phyloP scores from a whole-genome alignment of 805 yeast species.

The Cyberlindnera mrakii region DNA sequence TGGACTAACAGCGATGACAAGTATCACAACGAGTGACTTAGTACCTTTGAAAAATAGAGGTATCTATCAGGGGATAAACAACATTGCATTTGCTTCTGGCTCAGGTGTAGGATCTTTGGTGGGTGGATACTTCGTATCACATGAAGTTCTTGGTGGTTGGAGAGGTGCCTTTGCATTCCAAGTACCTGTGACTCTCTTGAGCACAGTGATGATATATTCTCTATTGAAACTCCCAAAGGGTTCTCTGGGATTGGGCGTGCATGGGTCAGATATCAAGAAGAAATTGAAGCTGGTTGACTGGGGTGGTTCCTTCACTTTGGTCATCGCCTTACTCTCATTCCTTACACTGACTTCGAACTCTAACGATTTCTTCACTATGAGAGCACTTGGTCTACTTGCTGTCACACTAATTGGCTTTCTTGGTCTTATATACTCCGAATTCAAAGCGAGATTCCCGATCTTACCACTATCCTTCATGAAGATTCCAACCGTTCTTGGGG shows the following conservation, averaged over 20 bases:
- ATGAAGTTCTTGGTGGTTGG: constrained; percentile 37
- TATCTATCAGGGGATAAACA: constrained; percentile 75
- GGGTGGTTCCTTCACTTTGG: constrained; percentile 41
- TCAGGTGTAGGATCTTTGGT: constrained; percentile 64
- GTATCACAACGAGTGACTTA: constrained; percentile 73
- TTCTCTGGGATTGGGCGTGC: constrained; percentile 47
- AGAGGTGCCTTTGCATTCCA: constrained; percentile 46
- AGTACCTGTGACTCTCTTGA: constrained; percentile 42
- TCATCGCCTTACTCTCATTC: constrained; percentile 37
- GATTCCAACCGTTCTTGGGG: constrained; percentile 55
- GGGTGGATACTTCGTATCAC: constrained; percentile 47
- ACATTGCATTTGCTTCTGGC: constrained; percentile 71
- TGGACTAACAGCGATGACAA: constrained; percentile 67
- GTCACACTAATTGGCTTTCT: constrained; percentile 32
- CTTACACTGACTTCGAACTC: constrained; percentile 54
- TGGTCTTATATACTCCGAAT: constrained; percentile 38
- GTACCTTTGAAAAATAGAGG: constrained; percentile 76
- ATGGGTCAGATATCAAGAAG: constrained; percentile 33
- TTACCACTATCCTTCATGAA: constrained; percentile 52
- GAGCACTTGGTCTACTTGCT: constrained; percentile 27
- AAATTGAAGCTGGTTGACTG: constrained; percentile 55
- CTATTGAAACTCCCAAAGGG: constrained; percentile 39
- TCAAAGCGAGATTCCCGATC: constrained; percentile 48
- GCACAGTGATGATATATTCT: constrained; percentile 34
- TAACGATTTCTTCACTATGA: constrained; percentile 34